phyloP scores from a whole-genome alignment of 164 flowering plant species.

The Sedum album region DNA sequence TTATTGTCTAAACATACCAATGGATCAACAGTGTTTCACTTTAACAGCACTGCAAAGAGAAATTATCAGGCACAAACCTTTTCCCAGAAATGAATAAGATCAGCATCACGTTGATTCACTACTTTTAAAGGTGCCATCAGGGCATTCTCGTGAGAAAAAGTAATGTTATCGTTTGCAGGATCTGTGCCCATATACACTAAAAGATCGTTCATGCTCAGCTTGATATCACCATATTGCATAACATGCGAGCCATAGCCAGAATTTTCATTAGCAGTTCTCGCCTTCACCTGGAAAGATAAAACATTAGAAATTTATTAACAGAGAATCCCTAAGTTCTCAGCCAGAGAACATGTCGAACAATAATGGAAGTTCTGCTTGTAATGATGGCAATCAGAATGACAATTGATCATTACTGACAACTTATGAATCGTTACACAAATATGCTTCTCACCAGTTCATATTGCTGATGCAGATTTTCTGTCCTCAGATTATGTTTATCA shows the following conservation, averaged over 20 bases:
- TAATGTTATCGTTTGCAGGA: constrained; percentile 2
- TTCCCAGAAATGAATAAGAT: constrained; percentile 74
- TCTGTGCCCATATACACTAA: constrained; percentile 2
- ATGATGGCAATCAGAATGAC: background rate
- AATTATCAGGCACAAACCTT: constrained; percentile 35
- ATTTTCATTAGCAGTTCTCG: constrained; percentile 4
- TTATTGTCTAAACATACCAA: background rate
- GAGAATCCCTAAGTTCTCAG: background rate
- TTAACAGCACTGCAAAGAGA: background rate
- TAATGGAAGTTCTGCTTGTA: background rate
- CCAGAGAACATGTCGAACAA: background rate
- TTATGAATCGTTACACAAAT: background rate
- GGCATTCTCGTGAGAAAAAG: constrained; percentile 9
- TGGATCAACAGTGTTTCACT: background rate
- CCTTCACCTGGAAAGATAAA: background rate
- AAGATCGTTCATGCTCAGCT: background rate
- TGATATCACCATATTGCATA: constrained; percentile 6
- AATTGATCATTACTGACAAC: background rate
- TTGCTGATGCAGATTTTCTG: constrained; percentile 79
- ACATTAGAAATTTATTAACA: background rate
- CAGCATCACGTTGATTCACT: constrained; percentile 81
- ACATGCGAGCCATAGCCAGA: constrained; percentile 5
- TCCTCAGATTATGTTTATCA: constrained; percentile 66
- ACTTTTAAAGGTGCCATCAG: constrained; percentile 31
- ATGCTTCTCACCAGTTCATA: constrained; percentile 59